Evolutionary conservation across 1,284 basidiomycete genomes (phyloP).

Genomic region (Microbotryum violaceum): DNA sequence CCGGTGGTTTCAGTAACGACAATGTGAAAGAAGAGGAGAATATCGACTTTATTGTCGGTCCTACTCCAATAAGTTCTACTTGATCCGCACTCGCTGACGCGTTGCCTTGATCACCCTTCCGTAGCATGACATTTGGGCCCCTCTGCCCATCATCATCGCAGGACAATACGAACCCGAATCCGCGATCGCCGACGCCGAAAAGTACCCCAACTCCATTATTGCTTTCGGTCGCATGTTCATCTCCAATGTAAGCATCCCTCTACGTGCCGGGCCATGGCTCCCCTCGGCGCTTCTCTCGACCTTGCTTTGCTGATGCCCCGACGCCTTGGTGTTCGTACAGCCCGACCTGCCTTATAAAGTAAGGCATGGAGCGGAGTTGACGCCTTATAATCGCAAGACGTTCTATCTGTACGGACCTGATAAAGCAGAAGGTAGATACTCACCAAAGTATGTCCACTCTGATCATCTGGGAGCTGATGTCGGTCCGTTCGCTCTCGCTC

Average conservation of each 20-base stretch:
- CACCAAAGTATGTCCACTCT: no score
- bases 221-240: constrained; percentile 50
- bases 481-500: no score
- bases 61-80: background rate
- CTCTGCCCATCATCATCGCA: constrained; percentile 18
- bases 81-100: no score
- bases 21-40: background rate
- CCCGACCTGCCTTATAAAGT: constrained; percentile 7
- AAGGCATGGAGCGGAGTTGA: background rate
- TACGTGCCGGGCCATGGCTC: background rate
- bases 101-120: constrained; percentile 39
- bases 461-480: no score
- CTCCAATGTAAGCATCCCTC: constrained; percentile 35
- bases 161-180: constrained; percentile 34
- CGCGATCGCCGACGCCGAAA: constrained; percentile 14
- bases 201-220: constrained; percentile 39
- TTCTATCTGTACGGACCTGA: constrained; percentile 24
- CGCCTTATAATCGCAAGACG: constrained; percentile 21
- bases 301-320: background rate
- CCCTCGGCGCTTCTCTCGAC: background rate
- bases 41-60: constrained; percentile 12
- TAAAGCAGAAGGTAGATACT: constrained; percentile 2
- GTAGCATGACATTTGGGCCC: constrained; percentile 23
- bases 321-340: background rate
- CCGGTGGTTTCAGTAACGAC: background rate